phyloP scores from a whole-genome alignment of 2,329 filamentous ascomycete genomes.

The Fusarium tricinctum region DNA sequence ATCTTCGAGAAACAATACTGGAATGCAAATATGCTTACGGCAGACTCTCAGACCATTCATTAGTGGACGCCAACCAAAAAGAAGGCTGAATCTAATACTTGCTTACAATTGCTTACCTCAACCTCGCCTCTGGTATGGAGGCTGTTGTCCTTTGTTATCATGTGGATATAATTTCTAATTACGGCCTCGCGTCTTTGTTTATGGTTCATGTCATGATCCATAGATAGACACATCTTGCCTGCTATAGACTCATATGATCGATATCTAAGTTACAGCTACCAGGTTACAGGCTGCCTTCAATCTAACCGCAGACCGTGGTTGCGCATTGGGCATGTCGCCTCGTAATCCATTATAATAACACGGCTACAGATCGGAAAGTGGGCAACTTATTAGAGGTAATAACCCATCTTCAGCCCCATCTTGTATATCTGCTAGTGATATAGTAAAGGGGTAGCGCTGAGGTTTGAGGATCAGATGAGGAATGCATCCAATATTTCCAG shows the following conservation, averaged over 20 bases:
- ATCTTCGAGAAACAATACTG: not conserved
- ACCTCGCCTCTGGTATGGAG: slow-evolving; percentile 9
- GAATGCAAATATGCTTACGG: not conserved
- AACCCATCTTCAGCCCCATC: slow-evolving; percentile 1
- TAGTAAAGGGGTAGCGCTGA: slow-evolving; percentile 11
- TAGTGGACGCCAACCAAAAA: not conserved
- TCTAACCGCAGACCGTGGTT: not conserved
- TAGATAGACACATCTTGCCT: not conserved
- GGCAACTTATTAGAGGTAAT: slow-evolving; percentile 1
- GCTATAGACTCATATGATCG: not conserved
- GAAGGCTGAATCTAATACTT: not conserved
- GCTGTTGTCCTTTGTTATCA: slow-evolving; percentile 10
- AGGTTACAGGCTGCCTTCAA: not conserved
- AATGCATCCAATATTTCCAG: slow-evolving; percentile 2
- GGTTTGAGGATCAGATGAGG: not conserved
- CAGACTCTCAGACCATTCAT: not conserved
- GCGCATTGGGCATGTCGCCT: slow-evolving; percentile 1
- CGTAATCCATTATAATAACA: slow-evolving; percentile 1
- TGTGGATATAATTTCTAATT: slow-evolving; percentile 17
- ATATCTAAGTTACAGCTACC: not conserved
- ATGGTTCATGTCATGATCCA: not conserved
- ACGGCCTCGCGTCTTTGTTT: slow-evolving; percentile 11
- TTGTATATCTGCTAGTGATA: slow-evolving; percentile 14
- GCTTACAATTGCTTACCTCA: slow-evolving; percentile 4
- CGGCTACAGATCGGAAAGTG: slow-evolving; percentile 9